Evolutionary conservation across 306 rosid genomes (phyloP).

Genomic region (Dalbergia oliveri): DNA sequence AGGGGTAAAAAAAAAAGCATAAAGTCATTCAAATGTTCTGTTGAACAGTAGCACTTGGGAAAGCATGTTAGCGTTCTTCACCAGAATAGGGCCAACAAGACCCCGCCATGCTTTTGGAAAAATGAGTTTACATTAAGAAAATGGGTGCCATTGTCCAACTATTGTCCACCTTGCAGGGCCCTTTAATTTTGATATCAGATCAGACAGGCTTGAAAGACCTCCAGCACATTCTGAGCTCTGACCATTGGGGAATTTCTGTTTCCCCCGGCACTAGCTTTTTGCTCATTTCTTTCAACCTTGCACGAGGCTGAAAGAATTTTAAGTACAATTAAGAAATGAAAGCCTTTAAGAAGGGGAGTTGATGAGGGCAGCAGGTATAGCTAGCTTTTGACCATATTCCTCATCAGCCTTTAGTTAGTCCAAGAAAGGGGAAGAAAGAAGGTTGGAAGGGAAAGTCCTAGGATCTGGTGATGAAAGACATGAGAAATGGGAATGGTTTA

Average conservation of each 20-base stretch:
- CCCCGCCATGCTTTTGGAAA: conserved; percentile 53
- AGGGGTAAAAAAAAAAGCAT: neutral
- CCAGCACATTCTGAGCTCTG: conserved; percentile 55
- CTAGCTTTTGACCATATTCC: conserved; percentile 55
- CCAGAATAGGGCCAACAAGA: conserved; percentile 59
- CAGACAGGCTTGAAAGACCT: conserved; percentile 37
- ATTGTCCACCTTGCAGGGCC: conserved; percentile 46
- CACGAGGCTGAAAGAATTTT: conserved; percentile 36
- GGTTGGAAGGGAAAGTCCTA: conserved; percentile 61
- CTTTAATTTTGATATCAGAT: conserved; percentile 43
- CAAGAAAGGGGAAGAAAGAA: conserved; percentile 33
- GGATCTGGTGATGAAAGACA: conserved; percentile 83
- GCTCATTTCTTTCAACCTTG: conserved; percentile 28
- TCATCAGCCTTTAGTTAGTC: conserved; percentile 34
- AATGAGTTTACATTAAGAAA: conserved; percentile 60
- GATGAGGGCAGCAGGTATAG: neutral
- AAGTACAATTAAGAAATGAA: conserved; percentile 36
- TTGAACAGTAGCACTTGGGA: conserved; percentile 47
- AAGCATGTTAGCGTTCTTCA: conserved; percentile 63
- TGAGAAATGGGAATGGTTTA: conserved; percentile 57
- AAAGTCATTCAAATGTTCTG: conserved; percentile 51
- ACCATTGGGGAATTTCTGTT: conserved; percentile 47
- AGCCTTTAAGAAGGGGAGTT: neutral
- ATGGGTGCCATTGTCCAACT: conserved; percentile 56
- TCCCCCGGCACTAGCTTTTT: conserved; percentile 39